A percentile compares a stretch with the other conserved stretches of the same genome.
These are phyloP conservation scores for Camellia granthamiana DNA, from an alignment of 148 eudicot genomes.

Conservation along the genomic window DNA sequence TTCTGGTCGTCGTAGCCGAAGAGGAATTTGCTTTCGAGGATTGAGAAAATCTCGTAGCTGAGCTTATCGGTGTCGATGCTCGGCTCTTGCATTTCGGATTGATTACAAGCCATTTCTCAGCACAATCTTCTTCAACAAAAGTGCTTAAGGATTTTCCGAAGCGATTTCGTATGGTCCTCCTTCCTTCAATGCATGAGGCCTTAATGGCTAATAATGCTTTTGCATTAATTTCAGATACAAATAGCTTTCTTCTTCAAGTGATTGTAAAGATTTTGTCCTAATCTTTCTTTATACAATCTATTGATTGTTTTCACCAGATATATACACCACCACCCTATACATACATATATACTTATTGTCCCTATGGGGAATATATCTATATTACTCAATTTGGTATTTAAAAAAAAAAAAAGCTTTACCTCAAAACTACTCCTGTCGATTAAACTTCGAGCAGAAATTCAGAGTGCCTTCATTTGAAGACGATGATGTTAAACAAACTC, in stretches of 20 bases:
- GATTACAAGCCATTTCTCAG: slow-evolving; percentile 9
- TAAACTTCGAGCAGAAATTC: not conserved
- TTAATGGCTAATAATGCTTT: not conserved
- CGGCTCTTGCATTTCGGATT: slow-evolving; percentile 60
- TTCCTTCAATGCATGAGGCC: not conserved
- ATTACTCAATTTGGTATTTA: not conserved
- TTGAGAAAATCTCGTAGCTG: slow-evolving; percentile 91
- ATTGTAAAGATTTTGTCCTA: not conserved
- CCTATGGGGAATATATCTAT: not conserved
- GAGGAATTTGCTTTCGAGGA: slow-evolving; percentile 72
- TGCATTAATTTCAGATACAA: slow-evolving; percentile 13
- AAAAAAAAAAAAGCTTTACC: not conserved
- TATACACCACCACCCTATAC: not conserved
- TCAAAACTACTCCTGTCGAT: slow-evolving; percentile 7
- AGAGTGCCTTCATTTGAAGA: not conserved
- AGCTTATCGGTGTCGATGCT: slow-evolving; percentile 85
- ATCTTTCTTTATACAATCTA: too few relatives aligned
- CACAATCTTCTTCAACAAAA: not conserved
- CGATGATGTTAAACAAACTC: not conserved
- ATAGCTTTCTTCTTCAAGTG: not conserved
- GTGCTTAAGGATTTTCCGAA: not conserved
- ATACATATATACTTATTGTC: not conserved
- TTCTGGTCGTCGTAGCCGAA: slow-evolving; percentile 80
- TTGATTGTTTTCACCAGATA: not conserved
- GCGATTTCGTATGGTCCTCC: too few relatives aligned